These are phyloP conservation scores for Penicillium chermesinum DNA, from an alignment of 495 filamentous ascomycete species.

Conservation along the genomic window DNA sequence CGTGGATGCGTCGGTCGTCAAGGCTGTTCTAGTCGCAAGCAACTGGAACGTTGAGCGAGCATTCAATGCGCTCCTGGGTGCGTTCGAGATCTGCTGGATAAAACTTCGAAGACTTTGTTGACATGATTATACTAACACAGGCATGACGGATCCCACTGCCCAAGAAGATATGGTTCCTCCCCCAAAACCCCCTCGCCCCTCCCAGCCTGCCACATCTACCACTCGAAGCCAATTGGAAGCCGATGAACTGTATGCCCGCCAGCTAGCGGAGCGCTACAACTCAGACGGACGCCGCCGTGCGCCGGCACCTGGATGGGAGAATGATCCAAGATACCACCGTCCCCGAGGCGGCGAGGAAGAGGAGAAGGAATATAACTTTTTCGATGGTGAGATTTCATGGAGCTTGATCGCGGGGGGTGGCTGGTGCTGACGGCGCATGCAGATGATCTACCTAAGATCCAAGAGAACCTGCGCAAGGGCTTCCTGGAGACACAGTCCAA, in stretches of 20 bases:
- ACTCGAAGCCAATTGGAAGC: conserved; percentile 75
- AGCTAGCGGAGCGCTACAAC: conserved; percentile 87
- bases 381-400: conserved; percentile 57
- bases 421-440: conserved; percentile 11
- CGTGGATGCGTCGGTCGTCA: conserved; percentile 77
- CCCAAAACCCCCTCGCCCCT: conserved; percentile 65
- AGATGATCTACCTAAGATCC: conserved; percentile 92
- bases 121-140: conserved; percentile 33
- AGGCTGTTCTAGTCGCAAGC: conserved; percentile 82
- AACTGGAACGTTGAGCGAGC: conserved; percentile 85
- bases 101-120: conserved; percentile 5
- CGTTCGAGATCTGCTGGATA: conserved; percentile 12
- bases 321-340: conserved; percentile 31
- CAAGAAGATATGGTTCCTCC: conserved; percentile 61
- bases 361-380: conserved; percentile 74
- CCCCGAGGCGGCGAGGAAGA: conserved; percentile 40
- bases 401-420: background rate
- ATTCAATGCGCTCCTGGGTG: conserved; percentile 90
- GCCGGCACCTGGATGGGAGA: conserved; percentile 40
- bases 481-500: conserved; percentile 91
- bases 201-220: conserved; percentile 48
- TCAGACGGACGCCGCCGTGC: conserved; percentile 39
- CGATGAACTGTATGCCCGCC: conserved; percentile 90
- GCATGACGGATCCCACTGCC: conserved; percentile 90
- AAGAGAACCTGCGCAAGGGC: conserved; percentile 88